Conservation (phyloP, 805 yeast species). For the Lipomyces chichibuensis region DNA sequence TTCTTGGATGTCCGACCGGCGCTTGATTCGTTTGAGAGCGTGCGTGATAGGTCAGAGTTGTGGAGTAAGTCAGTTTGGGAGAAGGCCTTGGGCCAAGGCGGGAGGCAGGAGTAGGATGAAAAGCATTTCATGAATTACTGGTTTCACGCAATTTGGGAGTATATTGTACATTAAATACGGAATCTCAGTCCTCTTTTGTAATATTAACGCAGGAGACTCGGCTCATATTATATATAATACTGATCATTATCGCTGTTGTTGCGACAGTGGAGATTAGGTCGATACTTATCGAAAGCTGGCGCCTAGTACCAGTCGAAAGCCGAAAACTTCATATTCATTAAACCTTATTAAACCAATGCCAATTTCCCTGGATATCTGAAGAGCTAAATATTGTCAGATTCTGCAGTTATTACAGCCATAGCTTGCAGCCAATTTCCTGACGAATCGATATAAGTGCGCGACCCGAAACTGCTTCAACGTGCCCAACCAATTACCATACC, state of each 20-base stretch:
- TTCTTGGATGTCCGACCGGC: conserved; percentile 96
- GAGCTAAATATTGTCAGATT: too few species aligned
- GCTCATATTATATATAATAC: not conserved
- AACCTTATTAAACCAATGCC: too few species aligned
- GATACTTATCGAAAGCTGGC: too few species aligned
- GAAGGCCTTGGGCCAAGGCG: conserved; percentile 64
- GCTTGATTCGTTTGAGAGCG: conserved; percentile 66
- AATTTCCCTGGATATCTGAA: too few species aligned
- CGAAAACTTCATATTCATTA: too few species aligned
- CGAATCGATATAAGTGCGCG: too few species aligned
- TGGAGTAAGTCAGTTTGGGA: conserved; percentile 71
- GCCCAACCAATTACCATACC: not conserved
- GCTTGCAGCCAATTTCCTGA: too few species aligned
- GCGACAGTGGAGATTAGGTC: too few species aligned
- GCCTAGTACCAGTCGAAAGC: too few species aligned
- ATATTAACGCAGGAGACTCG: not conserved
- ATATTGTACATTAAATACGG: not conserved
- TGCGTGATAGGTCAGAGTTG: conserved; percentile 66
- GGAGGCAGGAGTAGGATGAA: conserved; percentile 16
- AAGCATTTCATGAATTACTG: not conserved
- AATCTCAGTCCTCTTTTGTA: not conserved
- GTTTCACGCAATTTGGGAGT: not conserved
- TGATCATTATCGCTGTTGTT: not conserved
- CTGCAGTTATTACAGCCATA: too few species aligned
- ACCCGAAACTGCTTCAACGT: too few species aligned